Base-by-base conservation (phyloP, 1,284 basidiomycete genomes). In the Golubevia pallescens region DNA sequence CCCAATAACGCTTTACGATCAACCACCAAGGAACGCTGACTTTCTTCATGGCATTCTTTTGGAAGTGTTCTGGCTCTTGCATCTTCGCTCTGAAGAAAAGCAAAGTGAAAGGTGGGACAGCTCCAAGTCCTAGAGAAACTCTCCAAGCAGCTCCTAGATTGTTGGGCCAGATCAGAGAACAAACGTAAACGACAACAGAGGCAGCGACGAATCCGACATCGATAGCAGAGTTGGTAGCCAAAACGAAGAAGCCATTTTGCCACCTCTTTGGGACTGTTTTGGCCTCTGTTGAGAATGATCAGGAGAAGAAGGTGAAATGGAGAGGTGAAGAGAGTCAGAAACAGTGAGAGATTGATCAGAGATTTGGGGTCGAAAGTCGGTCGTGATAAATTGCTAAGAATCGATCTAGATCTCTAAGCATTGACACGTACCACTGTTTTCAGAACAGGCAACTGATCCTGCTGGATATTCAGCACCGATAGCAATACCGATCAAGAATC, bases 391-490 rank as follows among this genome's bases (percentile, higher is more conserved):
- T 28, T 28, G 28, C 28, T 28, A 28, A 28, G n/a, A 52, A 8
- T 61, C 65, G 55, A 58, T 23, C 21, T 56, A 64, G 61, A 78
- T 93, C 92, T 38, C 34, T 38, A 10, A 38, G 3, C 10, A 38
- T n/a, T n/a, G n/a, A n/a, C n/a, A n/a, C 34, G 3, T 10, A 85
- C 96, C 95, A 0, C 93, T 93, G 80, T 93, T 92, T 83, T 97
- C 95, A 1, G 93, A 92, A 1, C 92, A 92, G 21, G 94, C 93
- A n/a, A 97, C 94, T 2, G 91, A 92, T 5, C 94, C 95, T 68
- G 92, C 92, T 4, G 94, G 94, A 74, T 97, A 96, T 84, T 95
- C 93, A 10, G 93, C 93, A 24, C 94, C 94, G 7, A 94, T 84
- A 16, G 71, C 81, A 55, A 86, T 81, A 2, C 84, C 84, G 4